These are phyloP conservation scores for Gracilaria domingensis DNA, from an alignment of 23 red algal species.

Conservation along the genomic window DNA sequence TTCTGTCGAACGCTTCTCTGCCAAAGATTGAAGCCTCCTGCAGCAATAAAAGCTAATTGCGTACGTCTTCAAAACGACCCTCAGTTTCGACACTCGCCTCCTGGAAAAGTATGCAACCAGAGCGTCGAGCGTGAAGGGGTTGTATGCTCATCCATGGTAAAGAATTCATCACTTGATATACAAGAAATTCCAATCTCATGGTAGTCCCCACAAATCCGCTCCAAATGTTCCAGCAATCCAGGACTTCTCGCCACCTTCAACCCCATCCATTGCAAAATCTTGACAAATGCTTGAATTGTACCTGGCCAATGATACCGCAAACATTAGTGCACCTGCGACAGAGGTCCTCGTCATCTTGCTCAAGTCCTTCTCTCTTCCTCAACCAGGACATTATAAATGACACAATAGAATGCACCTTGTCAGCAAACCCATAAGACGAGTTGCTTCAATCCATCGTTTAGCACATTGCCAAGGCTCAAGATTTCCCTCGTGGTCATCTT, in stretches of 20 bases:
- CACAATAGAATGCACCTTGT: neutral
- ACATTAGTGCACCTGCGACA: neutral
- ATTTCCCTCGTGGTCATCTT: neutral
- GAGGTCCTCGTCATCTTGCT: neutral
- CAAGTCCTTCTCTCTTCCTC: neutral
- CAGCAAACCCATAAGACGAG: neutral
- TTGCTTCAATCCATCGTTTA: neutral
- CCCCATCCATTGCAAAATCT: neutral
- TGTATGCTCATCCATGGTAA: neutral
- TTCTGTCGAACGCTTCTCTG: too few species aligned
- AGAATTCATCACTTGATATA: neutral
- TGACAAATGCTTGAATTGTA: neutral
- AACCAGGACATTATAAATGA: neutral
- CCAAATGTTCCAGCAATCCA: neutral
- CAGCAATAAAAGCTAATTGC: neutral
- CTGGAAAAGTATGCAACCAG: neutral
- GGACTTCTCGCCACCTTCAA: neutral
- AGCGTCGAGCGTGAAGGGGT: neutral
- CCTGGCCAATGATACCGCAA: neutral
- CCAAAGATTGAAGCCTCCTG: too few species aligned
- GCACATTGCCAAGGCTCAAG: neutral
- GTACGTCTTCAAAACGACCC: neutral
- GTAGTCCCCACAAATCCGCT: neutral
- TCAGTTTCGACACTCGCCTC: neutral
- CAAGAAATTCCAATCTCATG: neutral